Evolutionary conservation across 768 basidiomycete genomes (phyloP).

Genomic region (Russula griseocarnosa): DNA sequence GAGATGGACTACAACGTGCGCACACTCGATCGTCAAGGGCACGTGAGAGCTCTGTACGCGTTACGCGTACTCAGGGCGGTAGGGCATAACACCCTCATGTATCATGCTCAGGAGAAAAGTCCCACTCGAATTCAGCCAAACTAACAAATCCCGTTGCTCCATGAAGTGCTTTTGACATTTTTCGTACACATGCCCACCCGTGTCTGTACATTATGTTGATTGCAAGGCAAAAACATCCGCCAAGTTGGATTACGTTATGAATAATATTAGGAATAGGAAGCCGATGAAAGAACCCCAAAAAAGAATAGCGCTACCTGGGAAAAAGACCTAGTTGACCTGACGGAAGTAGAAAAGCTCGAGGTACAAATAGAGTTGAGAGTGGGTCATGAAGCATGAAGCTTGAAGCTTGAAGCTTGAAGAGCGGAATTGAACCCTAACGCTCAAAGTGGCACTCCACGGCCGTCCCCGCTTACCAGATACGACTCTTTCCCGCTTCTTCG

Average conservation of each 20-base stretch:
- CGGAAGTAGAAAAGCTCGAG: not conserved
- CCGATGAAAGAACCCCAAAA: constrained; percentile 1
- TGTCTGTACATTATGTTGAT: constrained; percentile 3
- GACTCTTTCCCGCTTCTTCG: not conserved
- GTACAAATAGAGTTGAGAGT: not conserved
- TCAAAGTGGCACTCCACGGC: too few relatives aligned
- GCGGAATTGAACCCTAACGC: too few relatives aligned
- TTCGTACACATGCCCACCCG: too few relatives aligned
- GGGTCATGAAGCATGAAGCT: too few relatives aligned
- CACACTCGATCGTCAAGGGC: constrained; percentile 61
- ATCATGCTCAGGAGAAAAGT: not conserved
- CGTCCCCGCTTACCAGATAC: too few relatives aligned
- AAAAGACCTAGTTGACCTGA: constrained; percentile 1
- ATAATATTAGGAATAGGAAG: constrained; percentile 1
- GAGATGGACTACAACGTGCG: constrained; percentile 46
- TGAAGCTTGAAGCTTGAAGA: too few relatives aligned
- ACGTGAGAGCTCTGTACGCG: too few relatives aligned
- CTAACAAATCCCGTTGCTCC: too few relatives aligned
- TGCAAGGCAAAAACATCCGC: not conserved
- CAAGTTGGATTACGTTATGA: constrained; percentile 2
- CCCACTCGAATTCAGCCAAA: too few relatives aligned
- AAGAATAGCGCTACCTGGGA: not conserved
- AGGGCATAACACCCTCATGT: too few relatives aligned
- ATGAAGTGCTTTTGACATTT: too few relatives aligned
- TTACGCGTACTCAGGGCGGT: too few relatives aligned